Evolutionary conservation across 106 monocot genomes (phyloP), one percentile per base, ranked within the genome.

Genomic region (Dendrobium nobile): DNA sequence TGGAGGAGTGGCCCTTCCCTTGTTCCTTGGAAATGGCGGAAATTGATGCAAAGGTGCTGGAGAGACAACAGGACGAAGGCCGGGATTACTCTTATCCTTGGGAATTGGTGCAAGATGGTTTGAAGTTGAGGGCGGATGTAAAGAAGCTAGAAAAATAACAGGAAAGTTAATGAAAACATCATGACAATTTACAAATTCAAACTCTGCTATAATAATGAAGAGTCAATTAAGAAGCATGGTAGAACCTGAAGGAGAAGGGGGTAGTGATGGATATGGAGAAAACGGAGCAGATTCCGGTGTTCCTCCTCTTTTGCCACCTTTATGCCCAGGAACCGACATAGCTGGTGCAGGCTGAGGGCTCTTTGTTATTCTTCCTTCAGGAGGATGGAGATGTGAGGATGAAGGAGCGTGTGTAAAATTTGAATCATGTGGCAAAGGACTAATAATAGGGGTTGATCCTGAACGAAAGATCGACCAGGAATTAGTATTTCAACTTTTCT

Each of bases 361-460:
- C 26, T 80, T 79, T 47, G 51, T 37, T 31, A 18, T 73, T 19
- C 20, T 82, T 77, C 26, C 73, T 67, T 55, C 8, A 54, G 84
- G 67, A 48, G 90, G 64, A 70, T 47, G 78, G 61, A 43, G 40
- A 81, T 77, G 74, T 47, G 82, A 82, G 11, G 56, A 1, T 3
- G 47, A 41, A 17, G 78, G 82, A 58, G 74, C 58, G 51, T 44
- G 47, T 41, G 67, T 33, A 43, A 37, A 59, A 79, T 54, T 73
- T 58, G 75, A 41, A 9, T 89, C 78, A 72, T 81, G 80, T 45
- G 85, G 79, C 73, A 37, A 43, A 16, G 90, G 90, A 76, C 85
- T 92, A 54, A 82, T 84, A 42, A 75, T 15, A 67, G 95, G 92
- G 77, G 76, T 72, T 68, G 88, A 82, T 68, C 79, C 88, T 88